Evolutionary conservation across 2,329 filamentous ascomycete species (phyloP), one percentile per base, ranked within the genome.

Genomic region (Aspergillus thermomutatus): DNA sequence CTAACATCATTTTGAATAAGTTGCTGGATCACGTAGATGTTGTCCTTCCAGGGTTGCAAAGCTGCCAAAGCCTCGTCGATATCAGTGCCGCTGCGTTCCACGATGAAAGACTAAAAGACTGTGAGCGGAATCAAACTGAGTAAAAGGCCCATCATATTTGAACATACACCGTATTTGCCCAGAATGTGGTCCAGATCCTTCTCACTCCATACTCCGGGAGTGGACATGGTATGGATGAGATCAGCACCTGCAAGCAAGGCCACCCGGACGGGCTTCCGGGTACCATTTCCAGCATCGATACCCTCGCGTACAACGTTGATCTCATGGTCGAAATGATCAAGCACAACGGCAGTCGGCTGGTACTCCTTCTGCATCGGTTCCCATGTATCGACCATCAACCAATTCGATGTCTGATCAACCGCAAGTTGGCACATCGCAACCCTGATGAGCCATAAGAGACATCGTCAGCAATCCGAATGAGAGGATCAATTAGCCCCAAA

Each of bases 321-420:
- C 72, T 97, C 91, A 69, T 93, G 79, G 64, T 95, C 87, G 66
- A 97, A 94, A 75, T 97, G 93, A 69, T 96, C 91, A 50, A 97
- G 80, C 43, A 96, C 92, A 65, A 89, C 84, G 41, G 92, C 93
- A 0, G 93, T 97, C 17, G 92, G 91, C 60, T 91, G 87, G 71
- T 96, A 97, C 63, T 89, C 83, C 68, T 87, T 84, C 76, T 95
- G 87, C 66, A 89, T 80, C n/a, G 91, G 89, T 79, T 96, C 92
- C 88, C 90, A 95, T 0, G 89, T 86, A 71, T 96, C 91, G 48
- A 94, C 90, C 86, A 91, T 91, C 58, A 95, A 80, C 87, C 89
- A 92, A 65, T 86, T 85, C 51, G 87, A 87, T 52, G 89, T 87
- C 64, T 89, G 82, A 27, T 77, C 74, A 25, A 91, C 87, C 7